Evolutionary conservation across 495 filamentous ascomycete genomes (phyloP).

Genomic region (Annulohypoxylon nitens): DNA sequence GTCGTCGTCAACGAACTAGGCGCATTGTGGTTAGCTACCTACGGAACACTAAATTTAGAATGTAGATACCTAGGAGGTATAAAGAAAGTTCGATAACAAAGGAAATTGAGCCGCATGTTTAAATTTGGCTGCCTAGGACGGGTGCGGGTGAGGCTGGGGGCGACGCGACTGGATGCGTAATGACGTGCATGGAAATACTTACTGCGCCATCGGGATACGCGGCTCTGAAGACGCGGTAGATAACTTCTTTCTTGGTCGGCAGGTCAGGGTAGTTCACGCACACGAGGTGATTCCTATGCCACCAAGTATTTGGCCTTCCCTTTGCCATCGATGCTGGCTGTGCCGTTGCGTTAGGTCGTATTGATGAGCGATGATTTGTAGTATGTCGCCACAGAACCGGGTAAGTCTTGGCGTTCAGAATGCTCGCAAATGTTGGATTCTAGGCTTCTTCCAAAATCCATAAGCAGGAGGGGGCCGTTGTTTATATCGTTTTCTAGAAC

Average conservation of each 20-base stretch:
- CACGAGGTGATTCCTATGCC: slow-evolving; percentile 26
- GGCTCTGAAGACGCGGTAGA: slow-evolving; percentile 40
- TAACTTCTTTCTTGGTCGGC: slow-evolving; percentile 40
- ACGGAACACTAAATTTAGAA: background rate
- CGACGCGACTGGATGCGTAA: background rate
- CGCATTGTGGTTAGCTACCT: background rate
- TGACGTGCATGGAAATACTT: slow-evolving; percentile 21
- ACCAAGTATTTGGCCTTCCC: slow-evolving; percentile 23
- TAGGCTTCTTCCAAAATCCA: background rate
- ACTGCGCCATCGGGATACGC: slow-evolving; percentile 45
- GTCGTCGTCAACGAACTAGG: slow-evolving; percentile 39
- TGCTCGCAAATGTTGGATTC: background rate
- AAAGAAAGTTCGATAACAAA: background rate
- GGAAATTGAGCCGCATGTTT: background rate
- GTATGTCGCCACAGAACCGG: background rate
- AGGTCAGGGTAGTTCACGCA: slow-evolving; percentile 28
- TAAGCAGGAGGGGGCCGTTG: background rate
- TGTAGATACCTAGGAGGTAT: background rate
- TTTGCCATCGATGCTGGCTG: slow-evolving; percentile 15
- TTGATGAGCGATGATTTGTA: background rate
- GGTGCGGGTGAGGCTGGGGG: slow-evolving; percentile 26
- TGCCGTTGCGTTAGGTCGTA: slow-evolving; percentile 9
- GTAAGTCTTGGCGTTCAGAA: background rate
- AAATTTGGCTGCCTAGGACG: background rate
- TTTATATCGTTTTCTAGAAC: slow-evolving; percentile 21